Conservation (phyloP, 305 asterid species). For the Fraxinus greggii region DNA sequence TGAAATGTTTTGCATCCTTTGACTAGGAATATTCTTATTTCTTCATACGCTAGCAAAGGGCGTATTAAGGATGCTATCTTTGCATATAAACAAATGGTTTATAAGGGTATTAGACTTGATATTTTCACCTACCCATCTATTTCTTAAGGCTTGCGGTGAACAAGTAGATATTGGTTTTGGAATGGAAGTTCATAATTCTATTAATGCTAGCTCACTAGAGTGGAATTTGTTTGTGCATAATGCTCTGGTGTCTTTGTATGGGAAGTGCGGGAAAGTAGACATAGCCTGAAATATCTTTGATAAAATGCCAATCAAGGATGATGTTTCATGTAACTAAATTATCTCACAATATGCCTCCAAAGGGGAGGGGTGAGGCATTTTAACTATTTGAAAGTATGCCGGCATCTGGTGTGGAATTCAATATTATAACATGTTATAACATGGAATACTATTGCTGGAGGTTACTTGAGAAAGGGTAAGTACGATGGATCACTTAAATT, state of each 20-base stretch:
- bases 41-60: slow-evolving; percentile 55
- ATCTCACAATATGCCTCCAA: slow-evolving; percentile 66
- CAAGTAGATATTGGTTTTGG: slow-evolving; percentile 57
- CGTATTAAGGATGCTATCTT: slow-evolving; percentile 42
- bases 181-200: slow-evolving; percentile 56
- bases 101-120: slow-evolving; percentile 54
- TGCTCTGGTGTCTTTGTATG: slow-evolving; percentile 78
- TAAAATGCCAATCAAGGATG: slow-evolving; percentile 56
- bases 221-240: slow-evolving; percentile 69
- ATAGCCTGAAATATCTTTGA: slow-evolving; percentile 62
- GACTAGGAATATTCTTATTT: slow-evolving; percentile 80
- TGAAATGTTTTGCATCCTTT: slow-evolving; percentile 53
- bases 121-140: slow-evolving; percentile 72
- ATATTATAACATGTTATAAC: slow-evolving; percentile 48
- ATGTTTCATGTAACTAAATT: slow-evolving; percentile 79
- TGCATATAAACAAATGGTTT: slow-evolving; percentile 55
- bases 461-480: slow-evolving; percentile 57
- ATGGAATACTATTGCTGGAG: slow-evolving; percentile 80
- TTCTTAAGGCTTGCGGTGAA: slow-evolving; percentile 84
- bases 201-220: slow-evolving; percentile 36
- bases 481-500: slow-evolving; percentile 52
- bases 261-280: slow-evolving; percentile 67
- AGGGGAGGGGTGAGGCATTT: slow-evolving; percentile 65
- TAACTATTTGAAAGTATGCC: slow-evolving; percentile 59
- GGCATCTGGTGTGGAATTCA: slow-evolving; percentile 37